Evolutionary conservation across 2,329 filamentous ascomycete genomes (phyloP).

Genomic region (Alternaria dauci): DNA sequence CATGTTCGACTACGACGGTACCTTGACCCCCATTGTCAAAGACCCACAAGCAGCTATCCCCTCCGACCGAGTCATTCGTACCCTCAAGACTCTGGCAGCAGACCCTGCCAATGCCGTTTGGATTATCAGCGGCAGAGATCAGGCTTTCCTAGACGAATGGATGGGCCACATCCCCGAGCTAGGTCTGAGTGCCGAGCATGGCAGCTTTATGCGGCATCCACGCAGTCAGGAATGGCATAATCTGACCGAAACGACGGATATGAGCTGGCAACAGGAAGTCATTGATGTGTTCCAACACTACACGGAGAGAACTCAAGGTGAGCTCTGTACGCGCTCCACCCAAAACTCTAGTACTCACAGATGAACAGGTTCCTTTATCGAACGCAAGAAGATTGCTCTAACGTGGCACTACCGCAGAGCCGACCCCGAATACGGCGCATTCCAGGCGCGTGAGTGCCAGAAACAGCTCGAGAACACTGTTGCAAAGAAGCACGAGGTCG

Average conservation of each 20-base stretch:
- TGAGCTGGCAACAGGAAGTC: slow-evolving; percentile 91
- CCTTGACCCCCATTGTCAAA: slow-evolving; percentile 90
- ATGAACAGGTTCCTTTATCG: slow-evolving; percentile 80
- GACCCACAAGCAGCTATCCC: slow-evolving; percentile 90
- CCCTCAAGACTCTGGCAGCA: slow-evolving; percentile 78
- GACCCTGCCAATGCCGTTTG: slow-evolving; percentile 90
- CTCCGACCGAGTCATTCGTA: slow-evolving; percentile 81
- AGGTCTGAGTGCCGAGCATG: slow-evolving; percentile 96
- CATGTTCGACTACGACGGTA: slow-evolving; percentile 99
- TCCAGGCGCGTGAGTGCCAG: slow-evolving; percentile 82
- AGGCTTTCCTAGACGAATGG: slow-evolving; percentile 88
- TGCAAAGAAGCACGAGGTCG: slow-evolving; percentile 82
- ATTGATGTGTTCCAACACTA: slow-evolving; percentile 86
- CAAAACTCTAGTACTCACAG: slow-evolving; percentile 21
- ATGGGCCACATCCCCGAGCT: slow-evolving; percentile 89
- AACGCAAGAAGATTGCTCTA: slow-evolving; percentile 90
- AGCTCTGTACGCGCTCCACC: slow-evolving; percentile 33
- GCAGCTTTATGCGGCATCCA: slow-evolving; percentile 90
- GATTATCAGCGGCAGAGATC: slow-evolving; percentile 96
- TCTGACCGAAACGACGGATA: slow-evolving; percentile 83
- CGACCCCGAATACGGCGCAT: slow-evolving; percentile 82
- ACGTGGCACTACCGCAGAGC: slow-evolving; percentile 98
- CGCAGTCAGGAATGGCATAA: slow-evolving; percentile 84
- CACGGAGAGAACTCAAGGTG: slow-evolving; percentile 84
- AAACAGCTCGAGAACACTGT: slow-evolving; percentile 81